A percentile compares a stretch with the other conserved stretches of the same genome.
Conservation (phyloP, 441 rosid genomes). For the Kokia cookei region DNA sequence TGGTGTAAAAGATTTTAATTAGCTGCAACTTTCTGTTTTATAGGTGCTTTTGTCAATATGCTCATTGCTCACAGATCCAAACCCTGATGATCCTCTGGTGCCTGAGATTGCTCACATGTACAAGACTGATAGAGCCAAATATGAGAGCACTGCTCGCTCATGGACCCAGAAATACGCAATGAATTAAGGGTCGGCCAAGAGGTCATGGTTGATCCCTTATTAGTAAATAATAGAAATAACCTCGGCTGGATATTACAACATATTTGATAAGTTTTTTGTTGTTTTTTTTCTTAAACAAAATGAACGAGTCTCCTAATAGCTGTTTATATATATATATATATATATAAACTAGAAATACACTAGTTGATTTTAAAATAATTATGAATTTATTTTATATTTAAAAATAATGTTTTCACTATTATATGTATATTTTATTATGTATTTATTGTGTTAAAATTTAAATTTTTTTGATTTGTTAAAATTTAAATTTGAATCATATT, state of each 20-base stretch:
- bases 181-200: slow-evolving; percentile 31
- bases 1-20: background rate
- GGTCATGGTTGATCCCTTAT: background rate
- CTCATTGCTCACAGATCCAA: slow-evolving; percentile 76
- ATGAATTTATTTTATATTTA: no score
- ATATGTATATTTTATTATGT: no score
- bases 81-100: slow-evolving; percentile 85
- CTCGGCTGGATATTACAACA: background rate
- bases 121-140: slow-evolving; percentile 76
- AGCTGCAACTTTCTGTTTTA: background rate
- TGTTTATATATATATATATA: no score
- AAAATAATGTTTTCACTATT: no score
- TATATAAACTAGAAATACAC: no score
- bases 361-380: no score
- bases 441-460: no score
- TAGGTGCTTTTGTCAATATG: slow-evolving; percentile 86
- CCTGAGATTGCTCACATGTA: slow-evolving; percentile 85
- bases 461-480: no score
- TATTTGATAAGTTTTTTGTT: no score
- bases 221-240: slow-evolving; percentile 31
- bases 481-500: no score
- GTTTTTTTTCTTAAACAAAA: no score
- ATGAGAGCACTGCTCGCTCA: slow-evolving; percentile 69
- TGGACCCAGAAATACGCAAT: slow-evolving; percentile 91
- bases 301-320: no score